Conservation (phyloP, 768 basidiomycete genomes). For the Tylopilus sp. region DNA sequence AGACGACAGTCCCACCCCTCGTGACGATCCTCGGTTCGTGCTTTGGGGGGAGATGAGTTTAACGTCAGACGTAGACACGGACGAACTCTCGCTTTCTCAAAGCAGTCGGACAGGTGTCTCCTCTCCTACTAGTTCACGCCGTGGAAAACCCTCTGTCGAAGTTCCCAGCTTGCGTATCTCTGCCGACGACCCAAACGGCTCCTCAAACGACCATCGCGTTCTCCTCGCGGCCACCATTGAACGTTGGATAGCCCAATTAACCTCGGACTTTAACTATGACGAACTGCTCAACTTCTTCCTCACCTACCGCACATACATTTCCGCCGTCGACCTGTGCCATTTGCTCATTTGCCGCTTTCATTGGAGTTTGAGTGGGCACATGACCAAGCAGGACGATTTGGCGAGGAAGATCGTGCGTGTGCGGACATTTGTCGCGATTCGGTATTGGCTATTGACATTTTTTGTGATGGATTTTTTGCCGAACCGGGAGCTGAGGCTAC, state of each 20-base stretch:
- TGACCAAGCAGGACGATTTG: constrained; percentile 54
- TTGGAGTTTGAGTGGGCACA: constrained; percentile 61
- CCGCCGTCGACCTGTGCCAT: constrained; percentile 73
- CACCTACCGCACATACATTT: constrained; percentile 85
- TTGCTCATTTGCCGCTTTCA: constrained; percentile 85
- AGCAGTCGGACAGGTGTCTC: constrained; percentile 38
- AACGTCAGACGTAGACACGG: constrained; percentile 31
- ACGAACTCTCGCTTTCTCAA: constrained; percentile 39
- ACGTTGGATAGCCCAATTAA: constrained; percentile 89
- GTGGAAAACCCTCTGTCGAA: constrained; percentile 25
- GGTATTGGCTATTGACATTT: constrained; percentile 90
- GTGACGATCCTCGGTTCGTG: constrained; percentile 87
- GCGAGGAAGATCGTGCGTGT: constrained; percentile 78
- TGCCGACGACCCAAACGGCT: constrained; percentile 29
- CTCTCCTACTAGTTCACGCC: constrained; percentile 38
- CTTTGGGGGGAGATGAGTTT: constrained; percentile 72
- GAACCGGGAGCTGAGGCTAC: constrained; percentile 67
- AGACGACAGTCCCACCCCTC: constrained; percentile 67
- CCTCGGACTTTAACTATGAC: constrained; percentile 82
- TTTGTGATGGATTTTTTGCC: constrained; percentile 87
- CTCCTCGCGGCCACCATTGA: constrained; percentile 91
- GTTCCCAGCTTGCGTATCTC: constrained; percentile 28
- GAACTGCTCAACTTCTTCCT: constrained; percentile 89
- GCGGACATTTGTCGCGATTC: constrained; percentile 84
- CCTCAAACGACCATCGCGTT: constrained; percentile 32